Evolutionary conservation across 495 filamentous ascomycete species (phyloP).

Genomic region (Bryoglossum gracile): DNA sequence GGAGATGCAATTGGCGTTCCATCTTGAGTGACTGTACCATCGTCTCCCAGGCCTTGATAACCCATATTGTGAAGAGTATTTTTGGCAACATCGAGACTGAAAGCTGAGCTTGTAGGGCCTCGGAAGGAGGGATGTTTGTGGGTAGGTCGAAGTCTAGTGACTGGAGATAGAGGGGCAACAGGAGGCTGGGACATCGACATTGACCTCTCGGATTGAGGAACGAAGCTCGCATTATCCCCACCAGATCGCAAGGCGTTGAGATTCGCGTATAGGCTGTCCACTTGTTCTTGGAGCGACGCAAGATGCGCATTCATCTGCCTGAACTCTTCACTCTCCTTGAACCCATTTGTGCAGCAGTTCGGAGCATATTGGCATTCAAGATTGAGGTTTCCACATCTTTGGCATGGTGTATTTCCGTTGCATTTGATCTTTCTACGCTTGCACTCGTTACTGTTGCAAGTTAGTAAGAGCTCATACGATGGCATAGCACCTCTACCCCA

Average conservation of each 20-base stretch:
- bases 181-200: conserved; percentile 21
- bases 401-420: conserved; percentile 77
- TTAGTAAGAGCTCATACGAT: too few relatives aligned
- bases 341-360: conserved; percentile 72
- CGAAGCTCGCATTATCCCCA: conserved; percentile 18
- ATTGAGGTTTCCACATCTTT: conserved; percentile 74
- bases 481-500: too few relatives aligned
- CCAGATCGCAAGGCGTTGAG: conserved; percentile 50
- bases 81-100: conserved; percentile 80
- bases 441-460: conserved; percentile 62
- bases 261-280: conserved; percentile 64
- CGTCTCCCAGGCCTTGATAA: conserved; percentile 52
- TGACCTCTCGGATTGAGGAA: conserved; percentile 16
- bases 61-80: conserved; percentile 87
- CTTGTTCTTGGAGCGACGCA: conserved; percentile 70
- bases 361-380: conserved; percentile 83
- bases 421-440: conserved; percentile 91
- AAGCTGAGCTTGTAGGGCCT: conserved; percentile 79
- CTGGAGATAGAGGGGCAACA: conserved; percentile 10
- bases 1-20: conserved; percentile 48
- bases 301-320: conserved; percentile 70
- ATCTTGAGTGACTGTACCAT: conserved; percentile 43
- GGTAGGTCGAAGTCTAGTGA: conserved; percentile 13
- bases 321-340: conserved; percentile 88
- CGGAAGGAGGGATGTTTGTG: conserved; percentile 58